Evolutionary conservation across 2,329 filamentous ascomycete genomes (phyloP), one percentile per base, ranked within the genome.

Genomic region (Hyphodiscus sp.): DNA sequence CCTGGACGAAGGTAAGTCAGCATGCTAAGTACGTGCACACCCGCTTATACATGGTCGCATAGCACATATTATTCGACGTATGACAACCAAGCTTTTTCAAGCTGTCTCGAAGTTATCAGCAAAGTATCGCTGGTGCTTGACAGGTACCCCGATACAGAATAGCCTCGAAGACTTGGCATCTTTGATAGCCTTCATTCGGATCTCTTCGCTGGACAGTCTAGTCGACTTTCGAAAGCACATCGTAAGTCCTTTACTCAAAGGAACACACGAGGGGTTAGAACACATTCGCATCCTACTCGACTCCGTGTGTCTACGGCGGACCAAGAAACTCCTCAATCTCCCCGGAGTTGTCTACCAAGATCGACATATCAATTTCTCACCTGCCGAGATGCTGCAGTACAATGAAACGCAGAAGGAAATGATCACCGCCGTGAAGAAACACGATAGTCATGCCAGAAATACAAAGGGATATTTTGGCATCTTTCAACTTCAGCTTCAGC

Each of bases 11-110:
- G 74, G 73, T 74, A 54, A 41, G 30, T 47, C n/a, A n/a, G n/a
- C n/a, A n/a, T n/a, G n/a, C n/a, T n/a, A n/a, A n/a, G n/a, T n/a
- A n/a, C n/a, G n/a, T n/a, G n/a, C n/a, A n/a, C n/a, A n/a, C n/a
- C n/a, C n/a, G n/a, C n/a, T n/a, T n/a, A n/a, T n/a, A n/a, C n/a
- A n/a, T n/a, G n/a, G n/a, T n/a, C n/a, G n/a, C 48, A 2, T 49
- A 77, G 78, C 76, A 1, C 76, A 81, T 52, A 69, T 71, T 1
- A 79, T 81, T 33, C 73, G 78, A 19, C 71, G 73, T 1, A 70
- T 69, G 20, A 66, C 70, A 1, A 80, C 77, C 0, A 70, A 65
- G 0, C 71, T 76, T 8, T 71, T 76, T 57, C 68, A 67, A 0
- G 70, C 74, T 1, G 74, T 75, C 2, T 55, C 63, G 16, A 66